Evolutionary conservation across 768 basidiomycete species (phyloP).

Genomic region (Mrakia frigida): DNA sequence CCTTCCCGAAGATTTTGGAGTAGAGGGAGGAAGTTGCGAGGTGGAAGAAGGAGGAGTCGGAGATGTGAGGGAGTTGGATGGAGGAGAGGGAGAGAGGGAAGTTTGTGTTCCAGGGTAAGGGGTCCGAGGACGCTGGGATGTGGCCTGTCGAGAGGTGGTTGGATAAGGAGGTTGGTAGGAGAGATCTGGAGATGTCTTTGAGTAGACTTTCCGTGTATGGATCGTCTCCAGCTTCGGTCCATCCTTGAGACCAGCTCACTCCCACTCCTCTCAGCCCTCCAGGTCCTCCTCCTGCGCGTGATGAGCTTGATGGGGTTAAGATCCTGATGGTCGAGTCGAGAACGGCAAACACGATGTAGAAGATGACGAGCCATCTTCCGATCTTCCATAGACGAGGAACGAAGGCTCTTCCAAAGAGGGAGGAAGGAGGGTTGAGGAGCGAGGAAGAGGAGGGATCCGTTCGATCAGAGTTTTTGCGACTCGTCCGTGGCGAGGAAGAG

Average conservation of each 20-base stretch:
- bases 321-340: conserved; percentile 5
- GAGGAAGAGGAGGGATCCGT: neutral
- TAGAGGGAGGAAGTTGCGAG: conserved; percentile 3
- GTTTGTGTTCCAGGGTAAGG: neutral
- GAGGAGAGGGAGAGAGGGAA: neutral
- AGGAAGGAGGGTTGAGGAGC: neutral
- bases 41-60: conserved; percentile 3
- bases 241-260: neutral
- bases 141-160: conserved; percentile 7
- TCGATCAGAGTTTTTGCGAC: conserved; percentile 8
- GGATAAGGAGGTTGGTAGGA: neutral
- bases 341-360: neutral
- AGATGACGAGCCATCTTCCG: neutral
- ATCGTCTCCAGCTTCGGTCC: neutral
- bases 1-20: conserved; percentile 8
- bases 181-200: neutral
- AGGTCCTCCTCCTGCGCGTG: neutral
- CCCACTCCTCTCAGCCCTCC: neutral
- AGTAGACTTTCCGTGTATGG: conserved; percentile 1
- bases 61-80: conserved; percentile 4
- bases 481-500: neutral
- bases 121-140: neutral
- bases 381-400: conserved; percentile 10
- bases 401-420: neutral
- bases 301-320: neutral